These are phyloP conservation scores for Pseudonitzschia pungens DNA, from an alignment of 108 stramenopile genomes.

Conservation along the genomic window DNA sequence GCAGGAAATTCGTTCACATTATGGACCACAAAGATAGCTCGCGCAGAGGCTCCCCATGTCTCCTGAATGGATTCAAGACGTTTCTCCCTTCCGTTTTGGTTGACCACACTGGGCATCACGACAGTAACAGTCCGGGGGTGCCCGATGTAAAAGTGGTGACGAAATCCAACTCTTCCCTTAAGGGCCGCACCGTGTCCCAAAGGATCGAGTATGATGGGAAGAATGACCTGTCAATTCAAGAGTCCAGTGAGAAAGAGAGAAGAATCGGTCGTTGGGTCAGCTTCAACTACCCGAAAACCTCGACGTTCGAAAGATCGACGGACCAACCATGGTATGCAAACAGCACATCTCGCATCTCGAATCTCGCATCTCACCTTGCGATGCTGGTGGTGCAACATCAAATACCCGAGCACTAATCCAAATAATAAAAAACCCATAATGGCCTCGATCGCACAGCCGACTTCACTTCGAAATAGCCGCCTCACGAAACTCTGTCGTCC, in stretches of 20 bases:
- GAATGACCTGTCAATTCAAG: slow-evolving; percentile 21
- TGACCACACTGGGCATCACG: slow-evolving; percentile 78
- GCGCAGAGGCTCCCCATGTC: slow-evolving; percentile 77
- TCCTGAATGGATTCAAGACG: slow-evolving; percentile 72
- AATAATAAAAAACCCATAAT: slow-evolving; percentile 35
- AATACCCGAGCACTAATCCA: slow-evolving; percentile 44
- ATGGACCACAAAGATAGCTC: slow-evolving; percentile 76
- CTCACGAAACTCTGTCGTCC: background rate
- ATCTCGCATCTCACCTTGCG: slow-evolving; percentile 25
- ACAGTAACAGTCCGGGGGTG: slow-evolving; percentile 71
- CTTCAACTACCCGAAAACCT: background rate
- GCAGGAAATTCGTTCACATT: slow-evolving; percentile 58
- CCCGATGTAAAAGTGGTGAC: slow-evolving; percentile 51
- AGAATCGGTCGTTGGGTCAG: too few species aligned
- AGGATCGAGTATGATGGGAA: slow-evolving; percentile 46
- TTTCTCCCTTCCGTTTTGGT: slow-evolving; percentile 53
- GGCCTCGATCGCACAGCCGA: slow-evolving; percentile 36
- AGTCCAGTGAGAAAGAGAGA: too few species aligned
- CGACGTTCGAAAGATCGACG: background rate
- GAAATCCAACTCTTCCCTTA: slow-evolving; percentile 41
- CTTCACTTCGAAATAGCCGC: slow-evolving; percentile 30
- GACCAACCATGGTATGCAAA: background rate
- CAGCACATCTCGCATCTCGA: background rate
- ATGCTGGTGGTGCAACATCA: slow-evolving; percentile 48
- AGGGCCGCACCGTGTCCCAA: slow-evolving; percentile 32